Evolutionary conservation across 768 basidiomycete genomes (phyloP).

Genomic region (Rickenella mellea): DNA sequence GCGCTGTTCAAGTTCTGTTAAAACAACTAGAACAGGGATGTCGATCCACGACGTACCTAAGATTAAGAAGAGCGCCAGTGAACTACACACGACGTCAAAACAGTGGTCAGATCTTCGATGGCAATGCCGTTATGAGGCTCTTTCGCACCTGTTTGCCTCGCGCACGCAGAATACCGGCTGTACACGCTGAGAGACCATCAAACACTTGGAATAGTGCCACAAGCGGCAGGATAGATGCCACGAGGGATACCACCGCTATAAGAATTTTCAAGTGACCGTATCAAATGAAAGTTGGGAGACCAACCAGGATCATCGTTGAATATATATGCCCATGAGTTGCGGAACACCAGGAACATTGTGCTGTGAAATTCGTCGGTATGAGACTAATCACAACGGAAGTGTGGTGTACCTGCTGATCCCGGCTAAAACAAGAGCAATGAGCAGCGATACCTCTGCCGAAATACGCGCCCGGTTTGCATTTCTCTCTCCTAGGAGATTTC

Average conservation of each 20-base stretch:
- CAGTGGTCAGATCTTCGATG: too few relatives aligned
- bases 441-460: slow-evolving; percentile 53
- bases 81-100: too few relatives aligned
- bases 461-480: slow-evolving; percentile 65
- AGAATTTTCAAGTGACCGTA: neutral
- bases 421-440: slow-evolving; percentile 58
- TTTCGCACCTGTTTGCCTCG: slow-evolving; percentile 63
- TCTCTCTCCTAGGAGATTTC: slow-evolving; percentile 79
- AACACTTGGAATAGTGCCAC: slow-evolving; percentile 80
- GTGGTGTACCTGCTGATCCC: slow-evolving; percentile 48
- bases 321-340: slow-evolving; percentile 42
- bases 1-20: slow-evolving; percentile 27
- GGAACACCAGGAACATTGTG: slow-evolving; percentile 31
- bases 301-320: slow-evolving; percentile 57
- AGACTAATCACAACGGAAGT: neutral
- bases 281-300: slow-evolving; percentile 8
- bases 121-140: too few relatives aligned
- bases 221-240: slow-evolving; percentile 64
- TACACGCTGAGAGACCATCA: slow-evolving; percentile 63
- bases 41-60: slow-evolving; percentile 36
- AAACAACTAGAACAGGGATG: slow-evolving; percentile 4
- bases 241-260: slow-evolving; percentile 45
- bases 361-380: slow-evolving; percentile 15
- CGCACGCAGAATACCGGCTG: slow-evolving; percentile 73
- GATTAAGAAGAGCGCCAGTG: slow-evolving; percentile 69